Evolutionary conservation across 164 flowering plant genomes (phyloP), one percentile per base, ranked within the genome.

Genomic region (Vitis cinerea): DNA sequence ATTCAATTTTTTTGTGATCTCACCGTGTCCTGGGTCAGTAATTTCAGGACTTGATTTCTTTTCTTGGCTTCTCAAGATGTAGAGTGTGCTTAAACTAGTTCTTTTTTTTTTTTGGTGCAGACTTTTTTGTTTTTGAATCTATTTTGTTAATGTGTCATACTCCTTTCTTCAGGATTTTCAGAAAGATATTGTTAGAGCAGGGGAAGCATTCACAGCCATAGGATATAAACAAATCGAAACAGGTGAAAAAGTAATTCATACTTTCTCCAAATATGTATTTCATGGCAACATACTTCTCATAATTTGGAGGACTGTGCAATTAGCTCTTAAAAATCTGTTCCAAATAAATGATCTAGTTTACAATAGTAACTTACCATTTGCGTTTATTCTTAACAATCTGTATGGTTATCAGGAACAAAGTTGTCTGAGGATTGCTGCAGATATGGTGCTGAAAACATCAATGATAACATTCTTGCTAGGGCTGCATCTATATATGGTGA

Each of bases 401-500:
- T 75, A 8, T 75, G 54, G 27, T 78, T 37, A 65, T 59, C 82
- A 94, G 99, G 95, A 73, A 88, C 86, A 73, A 96, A 92, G 76
- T 84, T 93, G 64, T 87, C 98, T 23, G 99, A 96, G 74, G 97
- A 92, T 70, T 89, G 97, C 74, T 74, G 85, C 79, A 89, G 71
- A 80, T 96, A 96, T 81, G 97, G 97, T 44, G 75, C 83, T 71
- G 98, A 96, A 66, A 88, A 92, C 66, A 72, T 71, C 30, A 72
- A 82, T 69, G 94, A 85, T 49, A 85, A 83, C 37, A 74, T 89
- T 69, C 77, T 96, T 48, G 88, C 95, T 16, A 92, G 90, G 85
- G 91, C 96, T 79, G 91, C 98, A 50, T 84, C 94, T 55, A 66
- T 90, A 49, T 93, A 89, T 81, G 99, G 94, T 48, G 97, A 89